These are phyloP conservation scores for Magnusiomyces magnusii DNA, from an alignment of 1,139 yeast genomes.

Conservation along the genomic window DNA sequence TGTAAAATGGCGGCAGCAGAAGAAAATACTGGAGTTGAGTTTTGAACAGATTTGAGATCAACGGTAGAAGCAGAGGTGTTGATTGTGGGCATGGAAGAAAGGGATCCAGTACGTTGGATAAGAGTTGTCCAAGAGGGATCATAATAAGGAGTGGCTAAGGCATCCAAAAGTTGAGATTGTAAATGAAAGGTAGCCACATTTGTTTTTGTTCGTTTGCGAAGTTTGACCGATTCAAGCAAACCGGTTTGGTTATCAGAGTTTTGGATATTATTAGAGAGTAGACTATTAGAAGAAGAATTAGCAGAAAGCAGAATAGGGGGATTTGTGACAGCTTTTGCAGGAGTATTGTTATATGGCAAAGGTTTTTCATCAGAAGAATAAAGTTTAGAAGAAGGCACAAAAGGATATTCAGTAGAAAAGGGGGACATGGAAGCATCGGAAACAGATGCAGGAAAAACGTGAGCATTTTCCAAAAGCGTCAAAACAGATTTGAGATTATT, in stretches of 20 bases:
- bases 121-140: conserved; percentile 23
- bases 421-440: conserved; percentile 5
- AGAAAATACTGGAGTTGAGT: conserved; percentile 4
- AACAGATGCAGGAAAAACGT: conserved; percentile 14
- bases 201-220: conserved; percentile 21
- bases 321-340: conserved; percentile 9
- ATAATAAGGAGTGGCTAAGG: conserved; percentile 28
- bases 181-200: conserved; percentile 24
- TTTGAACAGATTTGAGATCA: conserved; percentile 1
- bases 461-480: conserved; percentile 20
- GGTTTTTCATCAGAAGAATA: conserved; percentile 9
- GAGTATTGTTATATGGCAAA: conserved; percentile 3
- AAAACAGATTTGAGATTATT: conserved; percentile 21
- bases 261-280: not conserved
- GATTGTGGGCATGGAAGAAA: conserved; percentile 15
- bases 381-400: conserved; percentile 6
- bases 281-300: not conserved
- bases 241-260: not conserved
- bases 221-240: conserved; percentile 14
- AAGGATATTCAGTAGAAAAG: not conserved
- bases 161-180: conserved; percentile 30
- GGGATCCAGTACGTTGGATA: conserved; percentile 21
- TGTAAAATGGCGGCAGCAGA: conserved; percentile 23
- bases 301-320: conserved; percentile 9
- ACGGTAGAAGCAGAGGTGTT: conserved; percentile 6